A percentile compares a stretch with the other conserved stretches of the same genome.
Conservation (phyloP, 352 stramenopile genomes). For the Peronospora belbahrii region DNA sequence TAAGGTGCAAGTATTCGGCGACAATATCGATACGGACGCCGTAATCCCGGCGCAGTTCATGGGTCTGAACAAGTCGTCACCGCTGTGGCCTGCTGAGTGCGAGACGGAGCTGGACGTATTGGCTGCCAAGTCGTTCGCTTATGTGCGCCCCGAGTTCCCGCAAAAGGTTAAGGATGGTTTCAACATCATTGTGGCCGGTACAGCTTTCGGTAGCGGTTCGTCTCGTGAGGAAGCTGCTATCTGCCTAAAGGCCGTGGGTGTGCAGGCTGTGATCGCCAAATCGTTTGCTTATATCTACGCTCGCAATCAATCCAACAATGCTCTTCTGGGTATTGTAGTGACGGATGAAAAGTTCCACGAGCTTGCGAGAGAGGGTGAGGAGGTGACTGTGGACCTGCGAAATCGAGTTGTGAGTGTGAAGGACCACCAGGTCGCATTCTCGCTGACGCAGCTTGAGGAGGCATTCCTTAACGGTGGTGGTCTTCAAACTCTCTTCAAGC, state of each 20-base stretch:
- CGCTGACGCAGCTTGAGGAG: constrained; percentile 70
- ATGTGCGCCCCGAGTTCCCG: constrained; percentile 72
- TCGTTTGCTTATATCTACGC: constrained; percentile 85
- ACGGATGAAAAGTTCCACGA: constrained; percentile 77
- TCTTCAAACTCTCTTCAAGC: constrained; percentile 68
- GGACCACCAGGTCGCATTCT: constrained; percentile 57
- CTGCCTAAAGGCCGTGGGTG: constrained; percentile 70
- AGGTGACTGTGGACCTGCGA: constrained; percentile 65
- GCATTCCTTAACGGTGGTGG: constrained; percentile 73
- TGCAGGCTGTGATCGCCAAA: constrained; percentile 78
- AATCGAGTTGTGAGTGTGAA: constrained; percentile 55
- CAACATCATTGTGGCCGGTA: constrained; percentile 75
- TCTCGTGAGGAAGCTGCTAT: constrained; percentile 75
- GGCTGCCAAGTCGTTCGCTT: constrained; percentile 73
- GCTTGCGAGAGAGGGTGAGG: constrained; percentile 50
- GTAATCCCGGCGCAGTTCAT: constrained; percentile 81
- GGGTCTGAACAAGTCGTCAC: constrained; percentile 71
- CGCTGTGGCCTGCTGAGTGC: constrained; percentile 69
- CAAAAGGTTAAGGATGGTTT: constrained; percentile 59
- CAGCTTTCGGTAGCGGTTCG: constrained; percentile 67
- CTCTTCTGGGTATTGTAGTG: constrained; percentile 70
- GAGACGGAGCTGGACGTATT: constrained; percentile 75
- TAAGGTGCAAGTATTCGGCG: constrained; percentile 65
- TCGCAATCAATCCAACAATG: constrained; percentile 80
- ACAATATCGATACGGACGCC: constrained; percentile 79